Base-by-base conservation (phyloP, 805 yeast species). In the Wickerhamiella brachini region DNA sequence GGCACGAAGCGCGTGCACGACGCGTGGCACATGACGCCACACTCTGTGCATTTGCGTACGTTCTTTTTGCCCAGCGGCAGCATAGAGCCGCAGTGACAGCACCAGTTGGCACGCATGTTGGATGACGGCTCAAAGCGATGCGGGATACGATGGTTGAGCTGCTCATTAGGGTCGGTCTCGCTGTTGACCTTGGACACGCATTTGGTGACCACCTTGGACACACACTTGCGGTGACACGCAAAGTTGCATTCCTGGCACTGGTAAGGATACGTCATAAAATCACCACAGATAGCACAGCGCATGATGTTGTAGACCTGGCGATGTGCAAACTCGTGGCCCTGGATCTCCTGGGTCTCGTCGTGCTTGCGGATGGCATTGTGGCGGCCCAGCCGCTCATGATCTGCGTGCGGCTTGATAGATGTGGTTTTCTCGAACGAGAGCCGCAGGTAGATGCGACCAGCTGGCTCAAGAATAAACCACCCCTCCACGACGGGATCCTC, bases 231-330 rank as follows among this genome's bases (percentile, higher is more conserved):
- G 67, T 83, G 90, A 62, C 93, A 84, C 37, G 85, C 73, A 62
- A 82, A 79, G 51, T 77, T 71, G 70, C 93, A 83, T 63, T 84
- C 90, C 64, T 81, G 84, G 68, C 93, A 83, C 65, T 83, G 93
- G 65, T 69, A 81, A 12, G 89, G 90, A 12, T 82, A 76, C 51
- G 84, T 81, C 57, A 93, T 72, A 64, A 93, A 93, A 54, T 93
- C 97, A 5, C 95, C 95, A 75, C 99, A 93, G 54, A 89, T 78
- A 1, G 97, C 96, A 71, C 99, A 93, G 58, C 93, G 79, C 97
- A 93, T 90, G 62, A 93, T 86, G 59, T 85, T 86, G 74, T 93
- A 93, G 22, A 59, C 54, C 64, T 88, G 95, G 60, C 86, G 90
- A 65, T 86, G 95, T 44, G 86, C 94, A 69, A 93, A 93, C 67